Evolutionary conservation across 2,329 filamentous ascomycete genomes (phyloP), one percentile per base, ranked within the genome.

Genomic region (Talaromyces funiculosus): DNA sequence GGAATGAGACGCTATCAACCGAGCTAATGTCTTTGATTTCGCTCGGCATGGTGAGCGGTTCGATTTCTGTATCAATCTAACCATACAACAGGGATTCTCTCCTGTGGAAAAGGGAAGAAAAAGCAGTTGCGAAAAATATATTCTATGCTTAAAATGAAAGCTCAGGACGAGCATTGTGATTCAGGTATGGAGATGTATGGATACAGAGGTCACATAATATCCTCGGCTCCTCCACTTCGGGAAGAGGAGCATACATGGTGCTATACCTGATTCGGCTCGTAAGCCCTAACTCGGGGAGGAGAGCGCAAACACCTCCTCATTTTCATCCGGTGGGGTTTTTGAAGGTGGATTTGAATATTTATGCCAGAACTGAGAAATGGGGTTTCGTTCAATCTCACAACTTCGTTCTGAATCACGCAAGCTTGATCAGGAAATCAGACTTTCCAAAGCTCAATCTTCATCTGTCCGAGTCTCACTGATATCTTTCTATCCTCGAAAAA

Each of bases 11-110:
- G 40, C 72, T 63, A 66, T 75, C 63, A 61, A 64, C 24, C 66
- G 73, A 57, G 70, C 75, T 37, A 67, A 74, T 53, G 66, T 74
- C 59, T 68, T 57, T 66, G 73, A 53, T 67, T 66, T 24, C 62
- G 64, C 53, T 63, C 33, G 18, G 53, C 38, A 33, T 64, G 9
- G 5, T 60, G 57, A 33, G 10, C 8, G 10, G n/a, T 2, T 51
- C 2, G 10, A 20, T 33, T 22, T 49, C 8, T 20, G 12, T 24
- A 24, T 26, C 42, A 45, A 14, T 45, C 20, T 14, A 10, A 31
- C 18, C 5, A 12, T 51, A 33, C 26, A 29, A 14, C 29, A 51
- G 29, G 26, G 9, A 51, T 14, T 10, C 20, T 10, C 18, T 51
- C 9, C n/a, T 33, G 33, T 3, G 14, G 16, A 14, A 33, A 33